A percentile compares a stretch with the other conserved stretches of the same genome.
phyloP scores from a whole-genome alignment of 1,139 yeast species.

The Arxiozyma telluris region DNA sequence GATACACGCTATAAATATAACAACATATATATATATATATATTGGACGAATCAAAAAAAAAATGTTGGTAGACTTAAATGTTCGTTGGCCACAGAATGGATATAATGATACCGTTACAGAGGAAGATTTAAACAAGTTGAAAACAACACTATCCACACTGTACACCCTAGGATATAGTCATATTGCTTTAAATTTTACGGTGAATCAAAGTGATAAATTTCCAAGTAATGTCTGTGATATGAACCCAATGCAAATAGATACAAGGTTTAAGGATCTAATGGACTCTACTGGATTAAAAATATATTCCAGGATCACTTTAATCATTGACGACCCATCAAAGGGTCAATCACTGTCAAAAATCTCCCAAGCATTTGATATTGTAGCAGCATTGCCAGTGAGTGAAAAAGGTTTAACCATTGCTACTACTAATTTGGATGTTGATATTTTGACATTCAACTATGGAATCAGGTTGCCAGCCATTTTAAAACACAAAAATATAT shows the following conservation, averaged over 20 bases:
- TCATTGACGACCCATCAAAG: slow-evolving; percentile 69
- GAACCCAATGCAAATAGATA: slow-evolving; percentile 25
- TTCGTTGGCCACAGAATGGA: slow-evolving; percentile 65
- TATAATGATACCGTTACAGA: slow-evolving; percentile 37
- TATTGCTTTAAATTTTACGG: slow-evolving; percentile 61
- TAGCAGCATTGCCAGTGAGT: slow-evolving; percentile 71
- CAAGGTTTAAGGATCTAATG: slow-evolving; percentile 23
- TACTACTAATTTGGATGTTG: slow-evolving; percentile 55
- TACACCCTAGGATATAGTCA: slow-evolving; percentile 61
- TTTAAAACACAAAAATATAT: slow-evolving; percentile 73
- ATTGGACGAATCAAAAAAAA: background rate
- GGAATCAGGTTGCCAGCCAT: slow-evolving; percentile 61
- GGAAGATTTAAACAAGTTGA: slow-evolving; percentile 38
- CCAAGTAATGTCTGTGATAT: slow-evolving; percentile 33
- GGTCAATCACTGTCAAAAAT: slow-evolving; percentile 61
- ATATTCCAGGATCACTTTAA: slow-evolving; percentile 64
- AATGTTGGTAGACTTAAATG: slow-evolving; percentile 66
- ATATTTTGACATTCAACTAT: slow-evolving; percentile 67
- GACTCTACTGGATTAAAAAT: slow-evolving; percentile 41
- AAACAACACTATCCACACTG: slow-evolving; percentile 46
- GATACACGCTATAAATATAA: background rate
- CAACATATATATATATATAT: too few relatives aligned
- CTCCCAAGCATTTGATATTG: slow-evolving; percentile 59
- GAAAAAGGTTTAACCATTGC: slow-evolving; percentile 75
- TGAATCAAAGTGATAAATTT: slow-evolving; percentile 49